phyloP scores from a whole-genome alignment of 164 flowering plant genomes.

The Chimonanthus praecox region DNA sequence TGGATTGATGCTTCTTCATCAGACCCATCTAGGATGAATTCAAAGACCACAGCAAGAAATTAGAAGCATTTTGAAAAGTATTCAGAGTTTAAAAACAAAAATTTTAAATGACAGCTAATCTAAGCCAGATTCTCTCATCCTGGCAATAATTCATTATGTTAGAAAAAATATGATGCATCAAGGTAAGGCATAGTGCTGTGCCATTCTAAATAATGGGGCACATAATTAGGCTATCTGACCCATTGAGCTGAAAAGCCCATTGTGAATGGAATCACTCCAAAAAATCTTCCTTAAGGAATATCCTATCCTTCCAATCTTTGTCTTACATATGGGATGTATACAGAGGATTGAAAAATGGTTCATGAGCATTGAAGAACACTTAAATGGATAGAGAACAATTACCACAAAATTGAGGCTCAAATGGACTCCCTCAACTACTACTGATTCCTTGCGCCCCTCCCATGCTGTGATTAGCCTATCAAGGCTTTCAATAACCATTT shows the following conservation, averaged over 20 bases:
- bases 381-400: neutral
- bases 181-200: neutral
- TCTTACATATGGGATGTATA: no score
- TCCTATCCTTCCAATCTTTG: no score
- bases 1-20: slow-evolving; percentile 89
- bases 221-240: neutral
- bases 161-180: neutral
- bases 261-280: neutral
- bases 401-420: slow-evolving; percentile 89
- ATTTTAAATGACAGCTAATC: neutral
- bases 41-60: slow-evolving; percentile 3
- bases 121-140: neutral
- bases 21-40: slow-evolving; percentile 61
- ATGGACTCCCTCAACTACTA: slow-evolving; percentile 85
- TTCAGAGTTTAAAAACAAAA: neutral
- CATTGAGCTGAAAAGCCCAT: neutral
- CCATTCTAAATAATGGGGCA: neutral
- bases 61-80: neutral
- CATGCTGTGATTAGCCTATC: slow-evolving; percentile 75
- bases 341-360: no score
- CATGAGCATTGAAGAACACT: neutral
- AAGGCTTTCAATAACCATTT: slow-evolving; percentile 87
- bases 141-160: neutral
- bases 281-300: neutral
- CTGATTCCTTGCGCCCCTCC: slow-evolving; percentile 84